Base-by-base conservation (phyloP, 2,329 filamentous ascomycete species). In the Teratosphaeria viscida region DNA sequence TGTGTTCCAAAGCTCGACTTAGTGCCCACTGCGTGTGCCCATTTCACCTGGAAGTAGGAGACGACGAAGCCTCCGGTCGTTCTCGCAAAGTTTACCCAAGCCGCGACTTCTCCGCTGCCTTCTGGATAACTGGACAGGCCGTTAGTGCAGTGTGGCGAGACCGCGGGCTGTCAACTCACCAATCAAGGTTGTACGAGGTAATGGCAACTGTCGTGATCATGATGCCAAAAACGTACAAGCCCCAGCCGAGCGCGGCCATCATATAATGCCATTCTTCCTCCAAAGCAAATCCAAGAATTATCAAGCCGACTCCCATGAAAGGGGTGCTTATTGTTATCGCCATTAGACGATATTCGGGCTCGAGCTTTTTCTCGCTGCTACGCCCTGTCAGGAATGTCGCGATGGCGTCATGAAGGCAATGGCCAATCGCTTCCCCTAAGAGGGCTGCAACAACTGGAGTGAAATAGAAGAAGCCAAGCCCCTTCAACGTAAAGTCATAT, bases 351-450 rank as follows among this genome's bases (percentile, higher is more conserved):
- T 76, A 78, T 69, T 85, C 82, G 52, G 83, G 81, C 64, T 83
- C 80, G 56, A 85, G 75, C n/a, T 81, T 81, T 7, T 69, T 68
- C 35, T 80, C 77, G 63, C 79, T 80, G 29, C 73, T 68, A 11
- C 67, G 71, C 5, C 79, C 78, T 23, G 35, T 58, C 39, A 39
- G 52, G 11, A 49, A 26, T 39, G 11, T 39, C n/a, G 23, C n/a
- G 8, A 82, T 66, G 2, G 72, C 61, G 63, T 85, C 82, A 68
- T 85, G 80, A 5, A 84, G 71, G 76, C 77, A 83, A 69, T 84
- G 82, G 5, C 82, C 82, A 3, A 73, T 68, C 0, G 79, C 59
- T 71, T 83, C 81, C 29, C 82, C 83, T 0, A 85, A 69, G 14
- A 82, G 67, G 2, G 79, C 77, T 3, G 77, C 82, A 1, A 83